A percentile compares a stretch with the other conserved stretches of the same genome.
Conservation (phyloP, 1,284 basidiomycete species). For the Moesziomyces globuligerus region DNA sequence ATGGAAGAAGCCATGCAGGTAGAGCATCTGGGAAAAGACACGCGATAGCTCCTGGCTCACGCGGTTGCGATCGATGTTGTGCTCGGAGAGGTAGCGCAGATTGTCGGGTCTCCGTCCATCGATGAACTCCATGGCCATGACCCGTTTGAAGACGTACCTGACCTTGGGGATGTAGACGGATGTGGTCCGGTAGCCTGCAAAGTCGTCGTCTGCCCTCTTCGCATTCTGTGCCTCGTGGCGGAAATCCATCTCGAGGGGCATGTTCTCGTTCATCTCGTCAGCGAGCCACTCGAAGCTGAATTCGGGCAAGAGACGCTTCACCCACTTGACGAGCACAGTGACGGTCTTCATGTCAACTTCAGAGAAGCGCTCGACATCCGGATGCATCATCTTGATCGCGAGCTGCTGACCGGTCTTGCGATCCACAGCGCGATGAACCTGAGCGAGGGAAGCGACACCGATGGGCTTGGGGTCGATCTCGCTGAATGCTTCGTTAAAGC, state of each 20-base stretch:
- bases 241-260: constrained; percentile 96
- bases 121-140: constrained; percentile 90
- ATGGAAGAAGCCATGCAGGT: constrained; percentile 80
- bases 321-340: constrained; percentile 74
- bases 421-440: constrained; percentile 88
- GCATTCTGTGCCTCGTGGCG: constrained; percentile 88
- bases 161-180: constrained; percentile 92
- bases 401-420: constrained; percentile 72
- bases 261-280: constrained; percentile 71
- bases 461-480: constrained; percentile 90
- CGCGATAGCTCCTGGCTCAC: constrained; percentile 79
- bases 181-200: constrained; percentile 69
- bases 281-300: constrained; percentile 74
- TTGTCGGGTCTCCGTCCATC: constrained; percentile 91
- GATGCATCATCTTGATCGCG: constrained; percentile 98
- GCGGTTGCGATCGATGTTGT: constrained; percentile 91
- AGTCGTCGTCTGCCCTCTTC: constrained; percentile 77
- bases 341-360: constrained; percentile 79
- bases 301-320: constrained; percentile 82
- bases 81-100: constrained; percentile 81
- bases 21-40: constrained; percentile 96
- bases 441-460: constrained; percentile 90
- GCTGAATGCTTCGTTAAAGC: constrained; percentile 68
- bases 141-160: constrained; percentile 82
- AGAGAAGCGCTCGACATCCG: constrained; percentile 90